Conservation (phyloP, 176 grass and related monocot genomes). For the Eleusine coracana region DNA sequence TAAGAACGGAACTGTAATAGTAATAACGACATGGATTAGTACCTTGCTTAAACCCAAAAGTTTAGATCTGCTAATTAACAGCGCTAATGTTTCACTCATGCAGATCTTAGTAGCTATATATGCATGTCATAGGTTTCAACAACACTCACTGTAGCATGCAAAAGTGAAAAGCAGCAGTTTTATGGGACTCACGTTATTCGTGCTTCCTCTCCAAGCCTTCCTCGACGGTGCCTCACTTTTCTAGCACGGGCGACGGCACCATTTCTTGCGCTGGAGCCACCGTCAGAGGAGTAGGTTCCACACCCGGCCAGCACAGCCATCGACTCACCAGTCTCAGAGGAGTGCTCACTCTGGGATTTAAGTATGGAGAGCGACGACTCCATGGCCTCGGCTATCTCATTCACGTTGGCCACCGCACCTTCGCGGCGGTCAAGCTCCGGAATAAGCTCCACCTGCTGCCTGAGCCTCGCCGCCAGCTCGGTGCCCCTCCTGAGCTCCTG, state of each 20-base stretch:
- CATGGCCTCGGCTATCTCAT: constrained; percentile 26
- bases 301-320: background rate
- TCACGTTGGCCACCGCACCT: constrained; percentile 29
- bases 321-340: background rate
- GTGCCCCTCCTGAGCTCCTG: constrained; percentile 42
- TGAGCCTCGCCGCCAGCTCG: constrained; percentile 28
- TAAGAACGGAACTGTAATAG: background rate
- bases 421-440: constrained; percentile 24
- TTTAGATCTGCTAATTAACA: constrained; percentile 13
- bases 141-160: background rate
- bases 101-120: background rate
- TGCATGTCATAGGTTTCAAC: background rate
- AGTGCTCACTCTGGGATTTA: constrained; percentile 37
- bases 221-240: constrained; percentile 38
- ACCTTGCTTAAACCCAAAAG: background rate
- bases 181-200: constrained; percentile 32
- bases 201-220: constrained; percentile 8
- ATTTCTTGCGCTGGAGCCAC: background rate
- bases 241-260: background rate
- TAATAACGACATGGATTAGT: background rate
- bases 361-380: constrained; percentile 45
- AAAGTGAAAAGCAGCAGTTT: background rate
- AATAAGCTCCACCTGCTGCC: constrained; percentile 43
- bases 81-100: background rate
- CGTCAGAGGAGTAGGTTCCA: background rate